phyloP scores from a whole-genome alignment of 345 rosid genomes.

The Mallotus nudiflorus region DNA sequence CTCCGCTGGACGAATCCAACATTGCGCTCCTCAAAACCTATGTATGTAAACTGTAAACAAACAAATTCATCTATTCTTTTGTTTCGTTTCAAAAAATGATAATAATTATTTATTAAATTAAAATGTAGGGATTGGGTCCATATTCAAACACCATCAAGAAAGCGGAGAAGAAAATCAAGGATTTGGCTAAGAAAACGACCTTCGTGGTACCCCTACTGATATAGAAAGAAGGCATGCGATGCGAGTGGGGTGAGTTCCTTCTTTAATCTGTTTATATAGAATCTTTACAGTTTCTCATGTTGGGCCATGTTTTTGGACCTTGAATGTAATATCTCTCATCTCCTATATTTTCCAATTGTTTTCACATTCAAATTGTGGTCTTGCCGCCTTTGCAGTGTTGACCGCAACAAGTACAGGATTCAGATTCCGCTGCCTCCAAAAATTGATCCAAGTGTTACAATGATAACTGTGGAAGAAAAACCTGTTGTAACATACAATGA shows the following conservation, averaged over 20 bases:
- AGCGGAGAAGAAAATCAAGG: constrained; percentile 88
- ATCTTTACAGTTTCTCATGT: not conserved
- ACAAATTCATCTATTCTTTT: no score
- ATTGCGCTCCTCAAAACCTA: constrained; percentile 95
- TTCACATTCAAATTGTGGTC: not conserved
- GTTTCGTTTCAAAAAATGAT: not conserved
- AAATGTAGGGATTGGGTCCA: constrained; percentile 90
- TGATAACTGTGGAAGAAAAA: constrained; percentile 99
- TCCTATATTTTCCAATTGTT: not conserved
- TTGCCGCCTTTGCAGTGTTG: constrained; percentile 62
- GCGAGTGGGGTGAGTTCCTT: constrained; percentile 83
- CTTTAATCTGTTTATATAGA: not conserved
- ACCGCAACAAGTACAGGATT: constrained; percentile 93
- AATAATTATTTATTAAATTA: no score
- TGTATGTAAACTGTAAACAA: no score
- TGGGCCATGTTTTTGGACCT: not conserved
- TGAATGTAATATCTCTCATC: no score
- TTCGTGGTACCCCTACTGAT: constrained; percentile 93
- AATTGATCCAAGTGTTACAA: constrained; percentile 98
- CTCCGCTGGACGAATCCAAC: constrained; percentile 85
- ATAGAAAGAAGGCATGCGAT: constrained; percentile 99
- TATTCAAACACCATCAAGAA: constrained; percentile 84
- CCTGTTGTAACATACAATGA: constrained; percentile 98
- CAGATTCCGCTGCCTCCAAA: constrained; percentile 98
- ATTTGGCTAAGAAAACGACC: constrained; percentile 84